phyloP scores from a whole-genome alignment of 805 yeast genomes.

The Cyberlindnera lachancei region DNA sequence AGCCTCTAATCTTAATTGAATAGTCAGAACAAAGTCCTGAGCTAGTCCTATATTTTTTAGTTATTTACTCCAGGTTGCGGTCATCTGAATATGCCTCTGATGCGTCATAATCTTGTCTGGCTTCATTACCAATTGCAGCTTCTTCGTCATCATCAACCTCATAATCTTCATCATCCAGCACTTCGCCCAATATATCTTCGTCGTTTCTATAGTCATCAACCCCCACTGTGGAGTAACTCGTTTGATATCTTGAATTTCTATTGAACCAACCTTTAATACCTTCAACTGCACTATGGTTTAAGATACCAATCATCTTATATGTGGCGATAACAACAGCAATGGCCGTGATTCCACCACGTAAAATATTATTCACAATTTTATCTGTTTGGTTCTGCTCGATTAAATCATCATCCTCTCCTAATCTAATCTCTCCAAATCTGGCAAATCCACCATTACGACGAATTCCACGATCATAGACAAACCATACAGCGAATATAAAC shows the following conservation, averaged over 20 bases:
- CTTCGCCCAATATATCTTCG: conserved; percentile 18
- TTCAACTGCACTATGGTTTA: conserved; percentile 12
- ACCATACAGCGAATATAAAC: conserved; percentile 35
- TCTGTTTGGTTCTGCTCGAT: conserved; percentile 48
- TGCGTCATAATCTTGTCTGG: conserved; percentile 3
- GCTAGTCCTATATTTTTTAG: too few relatives aligned
- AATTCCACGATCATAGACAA: conserved; percentile 69
- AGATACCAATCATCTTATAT: conserved; percentile 22
- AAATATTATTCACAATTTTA: conserved; percentile 44
- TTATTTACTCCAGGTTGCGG: conserved; percentile 11
- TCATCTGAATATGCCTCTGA: conserved; percentile 11
- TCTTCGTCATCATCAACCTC: conserved; percentile 16
- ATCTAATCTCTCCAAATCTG: conserved; percentile 82
- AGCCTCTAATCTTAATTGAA: too few relatives aligned
- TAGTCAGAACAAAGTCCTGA: too few relatives aligned
- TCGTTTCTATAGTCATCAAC: conserved; percentile 18
- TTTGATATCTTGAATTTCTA: conserved; percentile 16
- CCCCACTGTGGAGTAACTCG: conserved; percentile 13
- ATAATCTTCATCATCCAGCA: conserved; percentile 18
- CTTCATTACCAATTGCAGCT: too few relatives aligned
- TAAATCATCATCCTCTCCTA: conserved; percentile 73
- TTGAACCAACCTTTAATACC: conserved; percentile 12
- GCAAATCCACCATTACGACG: conserved; percentile 55
- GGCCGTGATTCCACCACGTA: conserved; percentile 27
- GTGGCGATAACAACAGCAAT: conserved; percentile 26